Base-by-base conservation (phyloP, 2,329 filamentous ascomycete genomes). In the Calonectria henricotiae region DNA sequence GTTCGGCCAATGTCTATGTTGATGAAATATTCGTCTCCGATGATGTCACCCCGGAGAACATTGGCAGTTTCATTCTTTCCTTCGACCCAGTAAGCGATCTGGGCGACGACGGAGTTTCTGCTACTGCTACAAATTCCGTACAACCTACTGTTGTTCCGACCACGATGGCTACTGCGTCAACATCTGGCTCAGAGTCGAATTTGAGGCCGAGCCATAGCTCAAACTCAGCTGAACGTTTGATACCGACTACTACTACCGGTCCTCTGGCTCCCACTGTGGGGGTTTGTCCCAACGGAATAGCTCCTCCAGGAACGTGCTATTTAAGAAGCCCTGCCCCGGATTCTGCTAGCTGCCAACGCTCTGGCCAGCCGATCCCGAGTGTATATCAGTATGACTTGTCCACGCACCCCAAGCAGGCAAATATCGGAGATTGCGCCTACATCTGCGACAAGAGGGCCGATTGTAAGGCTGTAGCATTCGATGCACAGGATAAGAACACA, bases 1-100 rank as follows among this genome's bases (percentile, higher is more conserved):
- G 65, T 1, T 46, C 69, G 1, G 67, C 71, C 0, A 12, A 55
- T 0, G 37, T 76, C 2, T 64, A 74, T 5, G 25, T 76, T 3
- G 74, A 76, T 17, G 73, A 74, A 0, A 65, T 76, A 55, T 76
- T 76, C 35, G 49, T 76, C 1, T 76, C 74, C 2, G 74, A 76
- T 61, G 58, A 74, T 37, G 74, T 76, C 15, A 76, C 74, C 7
- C 67, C 69, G 8, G 60, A 66, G n/a, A 76, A 68, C 43, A 76
- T 76, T 11, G 54, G 49, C 11, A 27, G 68, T 17, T 69, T 67
- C 13, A 25, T 51, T 2, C 65, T 76, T 39, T 68, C 71, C 37
- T 76, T 35, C 44, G 35, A n/a, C 8, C 13, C 30, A 15, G 61
- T 17, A 9, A 5, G 12, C 20, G 8, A 11, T 5, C n/a, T 37